Base-by-base conservation (phyloP, 192 early-diverging fungal species). In the Podila epigama region DNA sequence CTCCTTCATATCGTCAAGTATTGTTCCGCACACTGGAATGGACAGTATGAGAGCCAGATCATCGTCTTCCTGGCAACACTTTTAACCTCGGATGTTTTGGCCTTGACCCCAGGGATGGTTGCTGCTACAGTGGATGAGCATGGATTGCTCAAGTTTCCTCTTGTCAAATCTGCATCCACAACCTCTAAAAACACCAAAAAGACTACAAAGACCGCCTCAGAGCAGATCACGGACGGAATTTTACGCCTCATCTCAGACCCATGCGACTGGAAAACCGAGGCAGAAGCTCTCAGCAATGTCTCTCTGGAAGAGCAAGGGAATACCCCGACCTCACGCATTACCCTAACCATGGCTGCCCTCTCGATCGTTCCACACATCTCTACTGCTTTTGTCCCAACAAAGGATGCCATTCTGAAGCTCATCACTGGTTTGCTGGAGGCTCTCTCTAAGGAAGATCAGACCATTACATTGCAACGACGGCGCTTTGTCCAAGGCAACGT, bases 1-100 rank as follows among this genome's bases (percentile, higher is more conserved):
- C 75, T 94, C 25, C 92, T 94, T 15, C 84, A 91, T 59, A 78
- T 94, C 42, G 77, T 92, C 31, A 87, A 81, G 55, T 87, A 81
- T 53, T 79, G 75, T 56, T 51, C 85, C 10, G 41, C 44, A 36
- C 75, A 85, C 16, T 84, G 80, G 66, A 57, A 65, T 1, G 29
- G 58, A 8, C 37, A 79, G 51, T 37, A 75, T 10, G 61, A 69
- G 7, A 59, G 60, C 31, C 81, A 85, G 50, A 81, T 84, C 22
- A 80, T 79, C 13, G 57, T 88, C 11, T 85, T 88, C 51, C 42
- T 86, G 41, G 70, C 87, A 3, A 68, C 84, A 31, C 62, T 88
- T 20, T 32, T 86, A 22, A 69, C 79, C 7, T 72, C 82, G 0
- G 62, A 83, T 25, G 59, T 79, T 1, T 41, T 86, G 10, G 48